phyloP scores from a whole-genome alignment of 352 stramenopile species.

The Globisporangium iwayamae region DNA sequence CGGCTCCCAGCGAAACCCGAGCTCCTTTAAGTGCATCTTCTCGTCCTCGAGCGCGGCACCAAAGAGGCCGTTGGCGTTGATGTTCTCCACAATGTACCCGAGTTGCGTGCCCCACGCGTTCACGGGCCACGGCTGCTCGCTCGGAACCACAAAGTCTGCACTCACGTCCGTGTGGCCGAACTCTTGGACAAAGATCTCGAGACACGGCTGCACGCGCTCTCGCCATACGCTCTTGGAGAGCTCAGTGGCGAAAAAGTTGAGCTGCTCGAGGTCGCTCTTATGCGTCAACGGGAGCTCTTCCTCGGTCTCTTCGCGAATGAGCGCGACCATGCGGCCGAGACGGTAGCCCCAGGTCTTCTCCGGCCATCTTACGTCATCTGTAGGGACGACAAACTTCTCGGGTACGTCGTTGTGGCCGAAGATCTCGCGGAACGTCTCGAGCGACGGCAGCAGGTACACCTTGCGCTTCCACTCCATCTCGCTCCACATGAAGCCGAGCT shows the following conservation, averaged over 20 bases:
- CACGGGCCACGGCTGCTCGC: slow-evolving; percentile 41
- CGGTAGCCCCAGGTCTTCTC: slow-evolving; percentile 16
- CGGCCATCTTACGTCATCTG: slow-evolving; percentile 21
- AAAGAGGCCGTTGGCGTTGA: slow-evolving; percentile 44
- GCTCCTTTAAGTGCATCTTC: slow-evolving; percentile 35
- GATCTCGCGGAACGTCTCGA: slow-evolving; percentile 25
- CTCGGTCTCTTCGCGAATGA: slow-evolving; percentile 9
- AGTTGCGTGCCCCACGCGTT: slow-evolving; percentile 34
- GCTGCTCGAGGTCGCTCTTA: slow-evolving; percentile 22
- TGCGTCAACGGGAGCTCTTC: slow-evolving; percentile 4
- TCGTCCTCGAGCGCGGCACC: slow-evolving; percentile 31
- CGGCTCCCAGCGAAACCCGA: slow-evolving; percentile 55
- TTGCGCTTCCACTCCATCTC: slow-evolving; percentile 69
- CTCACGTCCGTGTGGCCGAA: slow-evolving; percentile 39
- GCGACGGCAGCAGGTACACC: slow-evolving; percentile 46
- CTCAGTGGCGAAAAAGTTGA: slow-evolving; percentile 40
- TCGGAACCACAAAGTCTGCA: slow-evolving; percentile 52
- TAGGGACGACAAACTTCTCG: slow-evolving; percentile 27
- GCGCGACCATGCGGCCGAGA: slow-evolving; percentile 22
- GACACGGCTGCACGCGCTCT: slow-evolving; percentile 32
- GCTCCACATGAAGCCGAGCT: slow-evolving; percentile 70
- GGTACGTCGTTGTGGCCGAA: slow-evolving; percentile 44
- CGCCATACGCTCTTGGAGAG: slow-evolving; percentile 30
- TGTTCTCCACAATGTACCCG: slow-evolving; percentile 52
- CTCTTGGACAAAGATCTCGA: slow-evolving; percentile 31